Conservation (phyloP, 129 eudicot genomes). For the Tagetes erecta region DNA sequence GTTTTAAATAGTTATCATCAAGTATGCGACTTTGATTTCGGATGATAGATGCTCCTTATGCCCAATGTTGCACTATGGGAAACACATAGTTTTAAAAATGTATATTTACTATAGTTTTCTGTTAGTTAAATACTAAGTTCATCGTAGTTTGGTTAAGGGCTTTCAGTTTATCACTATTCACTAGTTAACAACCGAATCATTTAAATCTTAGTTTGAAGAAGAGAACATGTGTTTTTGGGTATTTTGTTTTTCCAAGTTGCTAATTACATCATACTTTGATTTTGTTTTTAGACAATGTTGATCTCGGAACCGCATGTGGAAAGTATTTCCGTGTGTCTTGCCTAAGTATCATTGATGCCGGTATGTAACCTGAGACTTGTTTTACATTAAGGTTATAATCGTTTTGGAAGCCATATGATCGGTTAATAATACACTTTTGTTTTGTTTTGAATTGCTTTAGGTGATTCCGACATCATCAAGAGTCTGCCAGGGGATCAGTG, state of each 20-base stretch:
- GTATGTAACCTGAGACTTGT: constrained; percentile 18
- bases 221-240: not conserved
- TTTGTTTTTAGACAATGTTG: constrained; percentile 47
- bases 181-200: too few species aligned
- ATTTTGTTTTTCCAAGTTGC: not conserved
- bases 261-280: not conserved
- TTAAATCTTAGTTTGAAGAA: not conserved
- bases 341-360: constrained; percentile 60
- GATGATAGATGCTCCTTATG: not conserved
- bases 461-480: constrained; percentile 69
- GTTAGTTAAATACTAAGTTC: not conserved
- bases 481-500: constrained; percentile 50
- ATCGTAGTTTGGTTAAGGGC: not conserved
- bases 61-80: not conserved
- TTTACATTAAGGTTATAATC: not conserved
- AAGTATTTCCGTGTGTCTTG: constrained; percentile 62
- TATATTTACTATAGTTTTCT: not conserved
- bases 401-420: not conserved
- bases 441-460: constrained; percentile 14
- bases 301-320: constrained; percentile 62
- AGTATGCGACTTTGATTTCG: not conserved
- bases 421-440: not conserved
- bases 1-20: not conserved
- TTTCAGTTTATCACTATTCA: not conserved
- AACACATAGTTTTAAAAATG: not conserved